phyloP scores from a whole-genome alignment of 2,329 filamentous ascomycete genomes.

The Neodidymelliopsis sp. region DNA sequence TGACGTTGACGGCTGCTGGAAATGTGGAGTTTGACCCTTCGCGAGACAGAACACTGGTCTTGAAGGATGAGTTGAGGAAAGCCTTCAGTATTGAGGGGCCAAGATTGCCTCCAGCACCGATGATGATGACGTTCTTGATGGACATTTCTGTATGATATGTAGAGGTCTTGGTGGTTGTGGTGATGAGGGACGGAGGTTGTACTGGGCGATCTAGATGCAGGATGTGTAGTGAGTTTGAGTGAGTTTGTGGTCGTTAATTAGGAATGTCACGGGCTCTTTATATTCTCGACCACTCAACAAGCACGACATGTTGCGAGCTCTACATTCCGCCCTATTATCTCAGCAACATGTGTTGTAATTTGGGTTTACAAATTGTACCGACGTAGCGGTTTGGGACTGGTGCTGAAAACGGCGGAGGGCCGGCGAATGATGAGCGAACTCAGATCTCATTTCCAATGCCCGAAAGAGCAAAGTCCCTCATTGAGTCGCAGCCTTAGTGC shows the following conservation, averaged over 20 bases:
- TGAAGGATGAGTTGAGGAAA: conserved; percentile 56
- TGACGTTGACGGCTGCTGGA: conserved; percentile 52
- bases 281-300: neutral
- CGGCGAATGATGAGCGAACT: conserved; percentile 2
- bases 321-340: conserved; percentile 15
- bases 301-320: conserved; percentile 3
- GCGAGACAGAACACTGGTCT: conserved; percentile 65
- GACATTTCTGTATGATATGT: conserved; percentile 28
- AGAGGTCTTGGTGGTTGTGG: too few species aligned
- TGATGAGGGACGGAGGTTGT: neutral
- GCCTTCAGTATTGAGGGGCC: conserved; percentile 52
- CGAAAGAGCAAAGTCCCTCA: neutral
- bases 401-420: neutral
- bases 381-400: neutral
- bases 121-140: conserved; percentile 55
- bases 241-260: neutral
- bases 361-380: neutral
- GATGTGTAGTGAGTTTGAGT: neutral
- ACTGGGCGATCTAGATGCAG: neutral
- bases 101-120: conserved; percentile 55
- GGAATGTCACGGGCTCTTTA: neutral
- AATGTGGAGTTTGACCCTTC: conserved; percentile 52
- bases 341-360: conserved; percentile 1
- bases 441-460: neutral
- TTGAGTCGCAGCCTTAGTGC: neutral